Evolutionary conservation across 2,329 filamentous ascomycete genomes (phyloP).

Genomic region (Trichophyton benhamiae): DNA sequence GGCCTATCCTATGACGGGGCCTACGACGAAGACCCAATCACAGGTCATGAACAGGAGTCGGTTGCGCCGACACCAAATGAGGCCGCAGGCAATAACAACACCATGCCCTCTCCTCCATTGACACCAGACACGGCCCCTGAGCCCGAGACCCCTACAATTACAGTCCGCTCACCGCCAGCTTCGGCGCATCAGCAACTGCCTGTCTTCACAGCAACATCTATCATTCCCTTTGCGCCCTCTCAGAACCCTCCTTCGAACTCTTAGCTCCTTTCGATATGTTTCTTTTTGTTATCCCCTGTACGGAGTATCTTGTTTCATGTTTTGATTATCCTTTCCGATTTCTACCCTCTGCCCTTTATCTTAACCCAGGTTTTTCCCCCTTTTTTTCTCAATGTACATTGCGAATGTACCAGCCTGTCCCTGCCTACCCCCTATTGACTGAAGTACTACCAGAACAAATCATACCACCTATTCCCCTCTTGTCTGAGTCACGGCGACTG

Average conservation of each 20-base stretch:
- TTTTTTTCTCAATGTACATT: not conserved
- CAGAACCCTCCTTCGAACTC: not conserved
- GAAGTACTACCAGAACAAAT: not conserved
- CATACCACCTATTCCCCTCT: not conserved
- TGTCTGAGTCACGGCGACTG: not conserved
- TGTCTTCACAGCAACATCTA: constrained; percentile 36
- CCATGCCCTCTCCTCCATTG: constrained; percentile 11
- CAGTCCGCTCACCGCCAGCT: constrained; percentile 22
- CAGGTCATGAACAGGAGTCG: not conserved
- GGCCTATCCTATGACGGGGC: not conserved
- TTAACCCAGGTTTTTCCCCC: too few species aligned
- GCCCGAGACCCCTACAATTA: constrained; percentile 13
- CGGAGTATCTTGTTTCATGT: not conserved
- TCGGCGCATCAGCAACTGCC: constrained; percentile 35
- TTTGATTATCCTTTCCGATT: not conserved
- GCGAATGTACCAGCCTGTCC: not conserved
- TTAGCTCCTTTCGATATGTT: not conserved
- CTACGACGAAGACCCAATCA: not conserved
- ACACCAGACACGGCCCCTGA: constrained; percentile 5
- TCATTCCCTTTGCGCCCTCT: constrained; percentile 31
- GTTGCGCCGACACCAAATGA: not conserved
- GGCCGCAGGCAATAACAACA: not conserved
- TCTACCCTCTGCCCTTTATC: not conserved
- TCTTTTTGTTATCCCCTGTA: not conserved
- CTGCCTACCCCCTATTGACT: not conserved